Conservation (phyloP, 139 green algal species). For the Diplosphaera chodatii region DNA sequence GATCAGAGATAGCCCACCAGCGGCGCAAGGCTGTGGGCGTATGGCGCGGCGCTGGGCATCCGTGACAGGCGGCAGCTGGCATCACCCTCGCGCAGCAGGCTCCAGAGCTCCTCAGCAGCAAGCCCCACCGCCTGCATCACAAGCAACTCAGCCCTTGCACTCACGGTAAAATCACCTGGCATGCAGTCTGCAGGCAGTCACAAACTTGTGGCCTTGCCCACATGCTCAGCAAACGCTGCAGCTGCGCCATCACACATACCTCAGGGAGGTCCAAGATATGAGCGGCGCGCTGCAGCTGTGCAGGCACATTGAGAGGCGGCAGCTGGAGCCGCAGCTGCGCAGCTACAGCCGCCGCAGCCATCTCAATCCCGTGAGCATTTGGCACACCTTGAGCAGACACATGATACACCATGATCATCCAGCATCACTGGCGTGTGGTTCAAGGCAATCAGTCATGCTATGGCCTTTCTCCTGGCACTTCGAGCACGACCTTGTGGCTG, state of each 20-base stretch:
- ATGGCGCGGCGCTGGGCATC: neutral
- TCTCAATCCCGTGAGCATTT: neutral
- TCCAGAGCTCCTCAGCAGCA: constrained; percentile 3
- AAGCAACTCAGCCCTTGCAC: too few relatives aligned
- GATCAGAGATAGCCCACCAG: neutral
- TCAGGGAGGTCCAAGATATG: neutral
- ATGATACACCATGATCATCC: too few relatives aligned
- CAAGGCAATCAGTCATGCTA: too few relatives aligned
- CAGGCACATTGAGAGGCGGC: constrained; percentile 6
- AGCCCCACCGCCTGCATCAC: neutral
- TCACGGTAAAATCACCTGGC: too few relatives aligned
- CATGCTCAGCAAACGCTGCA: neutral
- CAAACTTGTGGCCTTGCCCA: too few relatives aligned
- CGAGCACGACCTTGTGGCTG: neutral
- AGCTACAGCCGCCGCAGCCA: neutral
- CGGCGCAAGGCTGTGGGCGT: neutral
- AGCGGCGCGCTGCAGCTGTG: constrained; percentile 2
- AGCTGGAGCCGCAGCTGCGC: constrained; percentile 8
- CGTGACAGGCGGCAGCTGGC: neutral
- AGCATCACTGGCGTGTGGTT: too few relatives aligned
- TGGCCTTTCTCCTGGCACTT: too few relatives aligned
- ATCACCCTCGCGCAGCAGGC: neutral
- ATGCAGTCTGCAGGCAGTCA: too few relatives aligned
- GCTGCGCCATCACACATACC: neutral
- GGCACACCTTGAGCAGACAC: neutral